Base-by-base conservation (phyloP, 2,329 filamentous ascomycete species). In the Escovopsis weberi region DNA sequence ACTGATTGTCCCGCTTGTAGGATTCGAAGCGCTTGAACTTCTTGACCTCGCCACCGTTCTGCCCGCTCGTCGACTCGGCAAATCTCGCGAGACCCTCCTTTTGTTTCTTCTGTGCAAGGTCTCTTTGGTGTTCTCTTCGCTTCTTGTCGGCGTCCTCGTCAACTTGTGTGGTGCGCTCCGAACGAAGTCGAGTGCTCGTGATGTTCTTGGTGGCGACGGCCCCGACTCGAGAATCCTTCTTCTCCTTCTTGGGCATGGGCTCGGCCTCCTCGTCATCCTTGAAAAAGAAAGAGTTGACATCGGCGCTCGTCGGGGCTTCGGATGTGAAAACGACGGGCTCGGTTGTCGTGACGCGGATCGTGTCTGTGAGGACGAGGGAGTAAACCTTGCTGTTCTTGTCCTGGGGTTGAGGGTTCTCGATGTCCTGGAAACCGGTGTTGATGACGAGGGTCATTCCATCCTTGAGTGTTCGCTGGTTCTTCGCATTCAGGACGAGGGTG, bases 1-100 rank as follows among this genome's bases (percentile, higher is more conserved):
- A 78, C 61, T 96, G 89, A 53, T 93, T 94, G 60, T 96, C 91
- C 47, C 89, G 79, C 70, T 96, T 98, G 68, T 98, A 98, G 0
- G 91, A 98, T 62, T 98, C 91, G 57, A 96, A 98, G 43, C 87
- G 85, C 69, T 96, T 96, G 71, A 98, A 96, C 65, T 89, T 94
- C 72, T 96, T 96, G 60, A 93, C 82, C 51, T 91, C 82, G n/a
- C 80, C 80, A 32, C 89, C 91, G 55, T 94, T 91, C 49, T 89
- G 72, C 45, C 82, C 85, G 45, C 80, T 82, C 0, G 83, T 88
- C 1, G 85, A 84, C 55, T 94, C 86, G 36, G 85, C 78, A 58
- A 93, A 98, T 48, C 86, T 76, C 15, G 80, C 82, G 23, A 94
- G 64, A 41, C 91, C 91, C 54, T 94, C 84, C 52, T 81, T 80